phyloP scores from a whole-genome alignment of 116 monocot genomes.

The Posidonia oceanica region DNA sequence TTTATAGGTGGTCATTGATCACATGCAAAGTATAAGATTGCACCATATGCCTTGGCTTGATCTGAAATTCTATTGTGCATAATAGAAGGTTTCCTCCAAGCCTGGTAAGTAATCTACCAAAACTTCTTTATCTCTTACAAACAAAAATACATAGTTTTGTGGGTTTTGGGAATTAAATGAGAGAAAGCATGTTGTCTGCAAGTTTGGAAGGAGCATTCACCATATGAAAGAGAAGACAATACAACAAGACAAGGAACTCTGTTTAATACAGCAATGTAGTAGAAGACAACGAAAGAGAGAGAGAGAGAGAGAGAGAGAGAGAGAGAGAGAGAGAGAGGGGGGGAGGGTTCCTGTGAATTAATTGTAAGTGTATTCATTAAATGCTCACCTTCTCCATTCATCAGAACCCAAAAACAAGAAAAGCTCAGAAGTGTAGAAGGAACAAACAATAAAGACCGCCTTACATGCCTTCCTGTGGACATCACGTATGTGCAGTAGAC shows the following conservation, averaged over 20 bases:
- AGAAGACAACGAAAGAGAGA: not conserved
- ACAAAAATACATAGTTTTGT: not conserved
- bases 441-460: not conserved
- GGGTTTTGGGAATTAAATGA: not conserved
- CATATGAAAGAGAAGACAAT: not conserved
- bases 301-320: too few relatives aligned
- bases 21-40: too few relatives aligned
- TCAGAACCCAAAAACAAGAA: not conserved
- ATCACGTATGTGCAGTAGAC: not conserved
- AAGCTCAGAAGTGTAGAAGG: not conserved
- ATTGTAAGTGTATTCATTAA: not conserved
- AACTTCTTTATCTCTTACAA: not conserved
- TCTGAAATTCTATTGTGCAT: too few relatives aligned
- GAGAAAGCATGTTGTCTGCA: not conserved
- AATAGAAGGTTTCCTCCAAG: too few relatives aligned
- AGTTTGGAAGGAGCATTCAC: not conserved
- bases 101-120: not conserved
- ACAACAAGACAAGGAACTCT: not conserved
- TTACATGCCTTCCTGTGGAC: too few relatives aligned
- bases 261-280: not conserved
- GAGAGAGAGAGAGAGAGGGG: not conserved
- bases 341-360: not conserved
- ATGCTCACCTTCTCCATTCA: conserved; percentile 2
- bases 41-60: too few relatives aligned
- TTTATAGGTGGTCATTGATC: too few relatives aligned